These are phyloP conservation scores for Saccharum officinarum DNA, from an alignment of 176 grass and related monocot species.

Conservation along the genomic window DNA sequence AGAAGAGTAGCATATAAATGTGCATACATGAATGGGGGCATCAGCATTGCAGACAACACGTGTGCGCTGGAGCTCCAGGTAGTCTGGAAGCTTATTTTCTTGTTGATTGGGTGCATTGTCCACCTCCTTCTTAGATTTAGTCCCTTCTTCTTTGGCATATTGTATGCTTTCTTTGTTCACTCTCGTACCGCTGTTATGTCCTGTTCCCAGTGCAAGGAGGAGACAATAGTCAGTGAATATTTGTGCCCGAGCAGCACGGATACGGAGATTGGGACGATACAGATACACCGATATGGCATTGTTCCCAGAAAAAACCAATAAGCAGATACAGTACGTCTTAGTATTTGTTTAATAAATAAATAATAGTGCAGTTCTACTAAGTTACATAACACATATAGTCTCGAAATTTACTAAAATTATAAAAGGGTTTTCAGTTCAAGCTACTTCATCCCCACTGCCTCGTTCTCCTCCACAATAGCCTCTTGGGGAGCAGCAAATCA, in stretches of 20 bases:
- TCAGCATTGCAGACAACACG: slow-evolving; percentile 74
- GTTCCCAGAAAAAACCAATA: background rate
- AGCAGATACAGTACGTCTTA: background rate
- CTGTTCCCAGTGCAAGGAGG: background rate
- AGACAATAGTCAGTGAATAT: background rate
- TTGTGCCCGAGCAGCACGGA: background rate
- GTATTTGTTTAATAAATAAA: background rate
- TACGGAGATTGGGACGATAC: background rate
- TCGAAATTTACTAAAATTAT: background rate
- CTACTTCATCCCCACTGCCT: background rate
- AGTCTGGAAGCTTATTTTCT: slow-evolving; percentile 59
- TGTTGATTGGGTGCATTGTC: slow-evolving; percentile 38
- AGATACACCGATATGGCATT: background rate
- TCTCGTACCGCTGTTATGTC: background rate
- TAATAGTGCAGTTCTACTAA: background rate
- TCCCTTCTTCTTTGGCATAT: slow-evolving; percentile 52
- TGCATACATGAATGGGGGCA: slow-evolving; percentile 69
- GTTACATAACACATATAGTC: too few relatives aligned
- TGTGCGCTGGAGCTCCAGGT: slow-evolving; percentile 78
- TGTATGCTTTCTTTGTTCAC: slow-evolving; percentile 4
- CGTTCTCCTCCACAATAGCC: background rate
- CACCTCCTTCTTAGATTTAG: slow-evolving; percentile 37
- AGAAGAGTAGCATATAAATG: slow-evolving; percentile 3
- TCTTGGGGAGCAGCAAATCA: background rate
- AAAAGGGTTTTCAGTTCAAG: background rate